A percentile compares a stretch with the other conserved stretches of the same genome.
phyloP scores from a whole-genome alignment of 1,284 basidiomycete genomes.

The Rhodotorula sp. region DNA sequence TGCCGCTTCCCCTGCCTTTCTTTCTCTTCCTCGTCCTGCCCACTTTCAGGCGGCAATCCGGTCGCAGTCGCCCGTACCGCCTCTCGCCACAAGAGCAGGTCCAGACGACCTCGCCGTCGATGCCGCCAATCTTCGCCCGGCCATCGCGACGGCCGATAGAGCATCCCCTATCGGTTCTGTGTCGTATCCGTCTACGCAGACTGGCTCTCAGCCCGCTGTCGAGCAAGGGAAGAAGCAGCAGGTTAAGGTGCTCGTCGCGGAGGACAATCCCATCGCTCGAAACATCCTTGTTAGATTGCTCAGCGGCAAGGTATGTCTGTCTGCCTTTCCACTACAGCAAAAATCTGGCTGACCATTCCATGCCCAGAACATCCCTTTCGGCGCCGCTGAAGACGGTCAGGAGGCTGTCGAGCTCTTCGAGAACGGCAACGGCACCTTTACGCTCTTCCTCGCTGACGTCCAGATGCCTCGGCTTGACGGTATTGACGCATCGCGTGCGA shows the following conservation, averaged over 20 bases:
- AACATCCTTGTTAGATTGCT: constrained; percentile 27
- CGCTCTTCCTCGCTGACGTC: constrained; percentile 14
- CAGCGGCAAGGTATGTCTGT: background rate
- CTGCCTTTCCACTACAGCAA: no score
- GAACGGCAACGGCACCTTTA: background rate
- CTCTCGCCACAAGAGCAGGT: constrained; percentile 51
- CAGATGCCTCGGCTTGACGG: constrained; percentile 36
- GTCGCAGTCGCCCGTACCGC: background rate
- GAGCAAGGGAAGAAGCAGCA: background rate
- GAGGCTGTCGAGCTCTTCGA: constrained; percentile 26
- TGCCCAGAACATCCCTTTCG: constrained; percentile 15
- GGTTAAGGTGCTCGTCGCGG: constrained; percentile 27
- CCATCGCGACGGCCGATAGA: constrained; percentile 41
- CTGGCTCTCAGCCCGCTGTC: background rate
- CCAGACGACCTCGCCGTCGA: constrained; percentile 20
- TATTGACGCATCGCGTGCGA: constrained; percentile 15
- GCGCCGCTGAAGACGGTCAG: constrained; percentile 27
- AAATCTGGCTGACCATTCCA: background rate
- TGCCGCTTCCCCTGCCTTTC: background rate
- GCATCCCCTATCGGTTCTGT: no score
- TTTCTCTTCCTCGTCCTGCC: background rate
- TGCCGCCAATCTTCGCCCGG: constrained; percentile 55
- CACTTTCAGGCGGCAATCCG: background rate
- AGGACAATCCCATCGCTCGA: constrained; percentile 34
- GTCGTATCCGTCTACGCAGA: background rate